Evolutionary conservation across 768 basidiomycete species (phyloP).

Genomic region (Lentinula aciculospora): DNA sequence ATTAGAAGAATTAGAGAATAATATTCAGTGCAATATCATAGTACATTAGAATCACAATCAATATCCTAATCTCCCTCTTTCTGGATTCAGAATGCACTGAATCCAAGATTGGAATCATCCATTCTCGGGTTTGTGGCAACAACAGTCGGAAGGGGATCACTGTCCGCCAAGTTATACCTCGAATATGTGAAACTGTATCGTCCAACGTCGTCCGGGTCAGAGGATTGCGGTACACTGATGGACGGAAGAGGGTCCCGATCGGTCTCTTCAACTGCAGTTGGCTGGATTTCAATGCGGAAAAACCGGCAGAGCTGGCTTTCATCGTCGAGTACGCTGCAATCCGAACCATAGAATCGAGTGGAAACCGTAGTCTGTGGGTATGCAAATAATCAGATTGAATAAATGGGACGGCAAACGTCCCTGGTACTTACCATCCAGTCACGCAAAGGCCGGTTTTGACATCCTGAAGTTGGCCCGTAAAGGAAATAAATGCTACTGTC

Average conservation of each 20-base stretch:
- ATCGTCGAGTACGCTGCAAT: not conserved
- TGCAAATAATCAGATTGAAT: not conserved
- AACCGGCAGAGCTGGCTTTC: not conserved
- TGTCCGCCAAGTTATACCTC: not conserved
- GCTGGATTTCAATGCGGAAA: not conserved
- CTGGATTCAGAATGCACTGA: conserved; percentile 4
- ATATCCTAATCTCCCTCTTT: not conserved
- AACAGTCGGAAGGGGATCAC: not conserved
- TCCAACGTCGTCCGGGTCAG: not conserved
- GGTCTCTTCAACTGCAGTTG: not conserved
- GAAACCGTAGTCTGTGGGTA: not conserved
- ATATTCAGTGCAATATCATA: too few species aligned
- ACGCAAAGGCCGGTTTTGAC: not conserved
- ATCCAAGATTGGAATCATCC: not conserved
- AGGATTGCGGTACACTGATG: not conserved
- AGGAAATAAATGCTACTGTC: not conserved
- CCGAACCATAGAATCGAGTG: not conserved
- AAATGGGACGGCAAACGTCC: too few species aligned
- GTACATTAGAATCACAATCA: not conserved
- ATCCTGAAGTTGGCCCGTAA: not conserved
- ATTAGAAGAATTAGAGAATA: too few species aligned
- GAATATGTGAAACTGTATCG: not conserved
- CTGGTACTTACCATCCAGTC: conserved; percentile 1
- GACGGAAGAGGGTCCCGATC: not conserved
- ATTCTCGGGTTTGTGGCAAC: not conserved